Percentiles rank a stretch among this genome's conserved stretches.
Conservation (phyloP, 352 stramenopile species). For the Globisporangium abappressorium region DNA sequence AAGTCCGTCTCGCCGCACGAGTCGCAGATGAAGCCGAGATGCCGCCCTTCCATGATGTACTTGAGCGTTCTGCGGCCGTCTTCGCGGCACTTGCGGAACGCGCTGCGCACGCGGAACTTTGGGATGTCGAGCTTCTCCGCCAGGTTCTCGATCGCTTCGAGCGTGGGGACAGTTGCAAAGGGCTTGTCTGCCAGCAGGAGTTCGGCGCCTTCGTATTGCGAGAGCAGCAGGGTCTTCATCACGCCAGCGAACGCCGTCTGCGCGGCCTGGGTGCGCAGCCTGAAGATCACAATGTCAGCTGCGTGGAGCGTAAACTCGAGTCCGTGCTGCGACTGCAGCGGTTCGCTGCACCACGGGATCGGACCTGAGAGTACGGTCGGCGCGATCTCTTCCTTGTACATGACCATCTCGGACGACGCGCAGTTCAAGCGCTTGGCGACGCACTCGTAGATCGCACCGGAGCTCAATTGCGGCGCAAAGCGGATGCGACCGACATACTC, state of each 20-base stretch:
- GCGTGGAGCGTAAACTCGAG: constrained; percentile 29
- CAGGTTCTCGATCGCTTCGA: constrained; percentile 60
- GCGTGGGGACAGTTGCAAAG: constrained; percentile 28
- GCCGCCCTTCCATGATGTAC: constrained; percentile 82
- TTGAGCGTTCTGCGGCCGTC: constrained; percentile 55
- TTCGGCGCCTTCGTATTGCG: constrained; percentile 39
- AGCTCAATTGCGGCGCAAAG: constrained; percentile 30
- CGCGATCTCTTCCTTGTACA: constrained; percentile 79
- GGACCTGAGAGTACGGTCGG: constrained; percentile 49
- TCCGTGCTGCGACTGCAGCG: constrained; percentile 8
- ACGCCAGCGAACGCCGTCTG: constrained; percentile 24
- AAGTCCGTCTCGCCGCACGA: constrained; percentile 81
- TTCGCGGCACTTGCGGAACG: constrained; percentile 76
- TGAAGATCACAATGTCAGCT: constrained; percentile 70
- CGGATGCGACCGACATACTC: constrained; percentile 43
- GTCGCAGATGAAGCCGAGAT: constrained; percentile 83
- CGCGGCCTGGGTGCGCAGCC: constrained; percentile 14
- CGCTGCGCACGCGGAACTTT: constrained; percentile 77
- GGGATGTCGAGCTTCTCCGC: constrained; percentile 71
- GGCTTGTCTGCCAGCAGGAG: constrained; percentile 25
- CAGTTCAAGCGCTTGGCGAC: constrained; percentile 40
- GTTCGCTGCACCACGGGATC: constrained; percentile 34
- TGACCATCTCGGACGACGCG: constrained; percentile 40
- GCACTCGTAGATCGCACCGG: constrained; percentile 43
- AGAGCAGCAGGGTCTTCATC: constrained; percentile 33